phyloP scores from a whole-genome alignment of 208 protist genomes.

The Trichomonas vaginalis region DNA sequence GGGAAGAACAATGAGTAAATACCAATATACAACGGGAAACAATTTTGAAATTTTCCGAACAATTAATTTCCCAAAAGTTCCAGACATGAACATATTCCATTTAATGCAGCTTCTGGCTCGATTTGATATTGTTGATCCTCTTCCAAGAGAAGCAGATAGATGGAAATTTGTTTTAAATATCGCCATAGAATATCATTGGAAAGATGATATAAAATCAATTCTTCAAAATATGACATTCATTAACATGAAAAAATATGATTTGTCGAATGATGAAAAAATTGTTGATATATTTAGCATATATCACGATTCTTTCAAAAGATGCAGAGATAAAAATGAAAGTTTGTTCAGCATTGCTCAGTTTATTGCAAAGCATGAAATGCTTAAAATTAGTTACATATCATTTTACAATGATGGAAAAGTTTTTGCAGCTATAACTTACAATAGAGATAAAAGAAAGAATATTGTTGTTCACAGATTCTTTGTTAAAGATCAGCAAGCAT shows the following conservation, averaged over 20 bases:
- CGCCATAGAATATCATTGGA: neutral
- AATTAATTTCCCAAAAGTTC: neutral
- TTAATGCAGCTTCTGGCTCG: neutral
- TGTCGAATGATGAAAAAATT: neutral
- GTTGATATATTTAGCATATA: no score
- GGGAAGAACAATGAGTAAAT: neutral
- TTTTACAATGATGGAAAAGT: neutral
- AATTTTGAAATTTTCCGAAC: neutral
- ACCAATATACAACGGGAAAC: neutral
- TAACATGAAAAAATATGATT: neutral
- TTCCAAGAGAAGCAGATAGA: neutral
- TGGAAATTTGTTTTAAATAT: neutral
- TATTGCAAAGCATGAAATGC: neutral
- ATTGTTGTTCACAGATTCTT: neutral
- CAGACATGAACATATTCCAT: neutral
- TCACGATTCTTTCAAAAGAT: neutral
- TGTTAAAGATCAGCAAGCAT: neutral
- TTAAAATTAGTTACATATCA: neutral
- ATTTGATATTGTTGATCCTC: neutral
- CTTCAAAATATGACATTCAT: neutral
- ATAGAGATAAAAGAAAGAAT: neutral
- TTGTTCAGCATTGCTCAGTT: neutral
- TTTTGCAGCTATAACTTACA: neutral
- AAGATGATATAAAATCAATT: neutral
- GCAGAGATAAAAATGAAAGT: neutral